Percentiles rank a stretch among this genome's conserved stretches.
Evolutionary conservation across 139 green algal species (phyloP).

Genomic region (Trebouxia sp.): DNA sequence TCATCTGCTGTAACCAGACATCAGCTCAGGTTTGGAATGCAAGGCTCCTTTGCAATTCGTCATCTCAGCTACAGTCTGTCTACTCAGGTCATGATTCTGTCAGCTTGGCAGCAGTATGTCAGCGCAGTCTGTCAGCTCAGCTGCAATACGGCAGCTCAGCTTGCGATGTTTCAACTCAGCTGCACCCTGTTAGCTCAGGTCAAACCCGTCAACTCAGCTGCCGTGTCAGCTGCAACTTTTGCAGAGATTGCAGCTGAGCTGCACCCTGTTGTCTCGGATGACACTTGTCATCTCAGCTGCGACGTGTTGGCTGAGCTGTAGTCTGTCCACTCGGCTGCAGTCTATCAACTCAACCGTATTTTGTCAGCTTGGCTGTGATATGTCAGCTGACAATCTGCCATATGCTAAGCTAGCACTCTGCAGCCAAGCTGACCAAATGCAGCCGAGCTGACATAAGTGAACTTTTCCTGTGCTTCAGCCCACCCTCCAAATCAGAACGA

Average conservation of each 20-base stretch:
- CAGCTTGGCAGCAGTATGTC: background rate
- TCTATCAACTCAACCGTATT: too few species aligned
- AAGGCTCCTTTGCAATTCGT: background rate
- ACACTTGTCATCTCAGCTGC: conserved; percentile 12
- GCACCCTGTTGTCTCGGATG: background rate
- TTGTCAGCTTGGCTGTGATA: conserved; percentile 6
- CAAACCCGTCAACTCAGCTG: background rate
- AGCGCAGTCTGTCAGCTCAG: background rate
- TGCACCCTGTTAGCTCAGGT: background rate
- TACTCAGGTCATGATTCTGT: background rate
- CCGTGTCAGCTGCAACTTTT: too few species aligned
- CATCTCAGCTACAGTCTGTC: conserved; percentile 6
- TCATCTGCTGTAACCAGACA: too few species aligned
- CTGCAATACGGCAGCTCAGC: background rate
- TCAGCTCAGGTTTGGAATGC: too few species aligned
- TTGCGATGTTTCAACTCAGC: background rate
- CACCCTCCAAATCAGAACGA: too few species aligned
- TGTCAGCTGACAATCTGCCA: conserved; percentile 15
- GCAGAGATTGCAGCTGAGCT: too few species aligned
- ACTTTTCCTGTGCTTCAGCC: background rate
- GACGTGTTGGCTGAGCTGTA: conserved; percentile 1
- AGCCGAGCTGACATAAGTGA: conserved; percentile 7
- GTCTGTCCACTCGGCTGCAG: conserved; percentile 3
- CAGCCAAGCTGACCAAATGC: conserved; percentile 1
- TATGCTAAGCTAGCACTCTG: conserved; percentile 6